A percentile compares a stretch with the other conserved stretches of the same genome.
phyloP scores from a whole-genome alignment of 2,329 filamentous ascomycete species.

The Elsinoe arachidis region DNA sequence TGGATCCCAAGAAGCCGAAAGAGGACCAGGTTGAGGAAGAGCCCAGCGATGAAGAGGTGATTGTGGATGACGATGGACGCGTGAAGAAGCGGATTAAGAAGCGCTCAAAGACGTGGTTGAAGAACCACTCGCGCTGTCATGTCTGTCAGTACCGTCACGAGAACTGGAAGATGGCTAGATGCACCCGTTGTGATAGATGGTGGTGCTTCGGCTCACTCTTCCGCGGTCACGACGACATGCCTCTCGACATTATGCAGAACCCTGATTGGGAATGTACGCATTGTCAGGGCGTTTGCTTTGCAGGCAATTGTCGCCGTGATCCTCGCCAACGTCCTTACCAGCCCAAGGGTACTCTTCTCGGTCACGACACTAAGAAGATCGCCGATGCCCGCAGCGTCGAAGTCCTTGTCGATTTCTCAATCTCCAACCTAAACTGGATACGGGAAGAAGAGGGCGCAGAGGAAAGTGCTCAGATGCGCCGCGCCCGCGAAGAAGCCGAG shows the following conservation, averaged over 20 bases:
- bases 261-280: constrained; percentile 82
- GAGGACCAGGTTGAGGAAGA: constrained; percentile 34
- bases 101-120: constrained; percentile 42
- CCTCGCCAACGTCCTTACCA: constrained; percentile 67
- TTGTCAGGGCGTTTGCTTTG: constrained; percentile 80
- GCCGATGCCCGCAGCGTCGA: constrained; percentile 89
- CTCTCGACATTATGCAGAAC: constrained; percentile 70
- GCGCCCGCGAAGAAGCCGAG: constrained; percentile 47
- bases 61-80: constrained; percentile 55
- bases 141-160: constrained; percentile 74
- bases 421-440: constrained; percentile 82
- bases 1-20: constrained; percentile 61
- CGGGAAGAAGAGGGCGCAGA: constrained; percentile 42
- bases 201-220: constrained; percentile 95
- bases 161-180: constrained; percentile 76
- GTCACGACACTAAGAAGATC: constrained; percentile 82
- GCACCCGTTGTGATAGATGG: constrained; percentile 62
- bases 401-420: constrained; percentile 78
- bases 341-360: constrained; percentile 78
- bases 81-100: constrained; percentile 58
- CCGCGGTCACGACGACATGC: constrained; percentile 83
- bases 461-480: constrained; percentile 30
- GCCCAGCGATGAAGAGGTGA: constrained; percentile 43
- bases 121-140: constrained; percentile 58
- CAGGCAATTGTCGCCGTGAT: constrained; percentile 64